These are phyloP conservation scores for Syncephalastrum contaminatum DNA, from an alignment of 371 early-diverging fungal genomes.

Conservation along the genomic window DNA sequence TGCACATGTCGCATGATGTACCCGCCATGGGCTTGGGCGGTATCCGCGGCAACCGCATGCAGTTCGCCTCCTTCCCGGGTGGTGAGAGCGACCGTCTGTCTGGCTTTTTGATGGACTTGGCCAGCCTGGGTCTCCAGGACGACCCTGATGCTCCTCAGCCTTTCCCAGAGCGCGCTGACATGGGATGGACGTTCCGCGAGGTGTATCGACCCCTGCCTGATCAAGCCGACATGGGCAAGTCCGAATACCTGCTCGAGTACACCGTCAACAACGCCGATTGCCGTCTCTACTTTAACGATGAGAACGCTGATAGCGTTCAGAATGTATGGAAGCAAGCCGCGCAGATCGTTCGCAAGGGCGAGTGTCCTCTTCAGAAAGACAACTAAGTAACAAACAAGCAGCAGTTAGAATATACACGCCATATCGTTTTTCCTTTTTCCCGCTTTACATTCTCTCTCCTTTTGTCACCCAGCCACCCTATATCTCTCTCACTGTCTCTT, in stretches of 20 bases:
- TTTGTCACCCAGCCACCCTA: no score
- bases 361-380: constrained; percentile 34
- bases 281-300: constrained; percentile 44
- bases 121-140: constrained; percentile 29
- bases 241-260: constrained; percentile 42
- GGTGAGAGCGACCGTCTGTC: constrained; percentile 52
- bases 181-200: constrained; percentile 57
- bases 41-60: constrained; percentile 54
- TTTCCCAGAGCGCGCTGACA: constrained; percentile 52
- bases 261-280: constrained; percentile 50
- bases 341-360: constrained; percentile 27
- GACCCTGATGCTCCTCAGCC: constrained; percentile 47
- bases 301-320: constrained; percentile 41
- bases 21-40: constrained; percentile 54
- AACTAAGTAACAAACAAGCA: constrained; percentile 1
- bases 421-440: no score
- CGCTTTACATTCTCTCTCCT: no score
- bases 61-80: constrained; percentile 53
- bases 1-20: constrained; percentile 47
- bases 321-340: constrained; percentile 46
- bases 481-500: no score
- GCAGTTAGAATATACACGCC: no score
- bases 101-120: constrained; percentile 46
- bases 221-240: constrained; percentile 20
- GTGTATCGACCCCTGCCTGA: constrained; percentile 34